Base-by-base conservation (phyloP, 2,329 filamentous ascomycete species). In the Rhynchosporium graminicola region DNA sequence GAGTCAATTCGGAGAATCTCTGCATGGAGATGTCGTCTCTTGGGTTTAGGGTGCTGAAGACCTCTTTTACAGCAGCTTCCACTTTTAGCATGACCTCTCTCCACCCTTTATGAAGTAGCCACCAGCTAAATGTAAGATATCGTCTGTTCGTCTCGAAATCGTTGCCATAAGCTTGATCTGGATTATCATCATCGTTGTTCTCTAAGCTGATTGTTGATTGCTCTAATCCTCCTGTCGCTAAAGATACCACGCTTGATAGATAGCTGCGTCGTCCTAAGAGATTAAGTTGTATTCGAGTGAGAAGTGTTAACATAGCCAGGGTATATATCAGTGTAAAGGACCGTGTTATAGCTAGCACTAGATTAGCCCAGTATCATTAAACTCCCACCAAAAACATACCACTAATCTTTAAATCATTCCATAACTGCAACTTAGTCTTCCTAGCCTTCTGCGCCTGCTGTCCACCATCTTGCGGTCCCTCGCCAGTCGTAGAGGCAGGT, bases 121-220 rank as follows among this genome's bases (percentile, higher is more conserved):
- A 99, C 95, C 95, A 99, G 77, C 92, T 97, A 75, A 98, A 96
- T 46, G 93, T 96, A 55, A 99, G 82, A 74, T 98, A 99, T 73
- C 91, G 90, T 70, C 93, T 84, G 77, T 99, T 99, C 40, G 92
- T 96, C 76, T 97, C 93, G 69, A 97, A 97, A 76, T 99, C 95
- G 75, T 90, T 94, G 50, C 92, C 92, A 73, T 96, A 92, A 3
- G 87, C 84, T 70, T 93, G 89, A 59, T 94, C 90, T 20, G 84
- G 81, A 71, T 89, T 89, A 74, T 95, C 91, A 74, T 97, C 93
- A 74, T 97, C 94, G 72, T 96, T 88, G 76, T 98, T 95, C 78
- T 97, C 92, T 20, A 98, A 83, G 70, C 84, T 93, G 74, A 99
- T 99, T 48, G 87, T 89, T 3, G 89, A 83, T 26, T 81, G 86